Percentiles rank a stretch among this genome's conserved stretches.
Conservation (phyloP, 2,329 filamentous ascomycete genomes). For the Keithomyces neogunnii region DNA sequence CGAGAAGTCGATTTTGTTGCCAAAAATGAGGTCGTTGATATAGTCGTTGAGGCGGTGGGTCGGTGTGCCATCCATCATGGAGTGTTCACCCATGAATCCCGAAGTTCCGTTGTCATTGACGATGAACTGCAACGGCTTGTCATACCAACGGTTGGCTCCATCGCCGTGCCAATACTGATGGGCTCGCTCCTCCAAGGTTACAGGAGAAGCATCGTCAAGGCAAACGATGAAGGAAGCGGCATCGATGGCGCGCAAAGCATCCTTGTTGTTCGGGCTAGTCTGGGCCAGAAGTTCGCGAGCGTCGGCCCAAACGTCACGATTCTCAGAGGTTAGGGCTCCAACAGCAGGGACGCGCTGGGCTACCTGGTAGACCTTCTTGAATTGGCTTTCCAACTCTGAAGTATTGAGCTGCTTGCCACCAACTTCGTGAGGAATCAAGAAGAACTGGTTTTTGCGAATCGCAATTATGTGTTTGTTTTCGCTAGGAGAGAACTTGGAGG, state of each 20-base stretch:
- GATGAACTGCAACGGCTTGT: slow-evolving; percentile 98
- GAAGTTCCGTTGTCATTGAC: slow-evolving; percentile 96
- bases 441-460: slow-evolving; percentile 95
- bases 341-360: slow-evolving; percentile 65
- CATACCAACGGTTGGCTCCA: slow-evolving; percentile 90
- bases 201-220: slow-evolving; percentile 81
- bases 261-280: slow-evolving; percentile 70
- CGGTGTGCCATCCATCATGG: slow-evolving; percentile 99
- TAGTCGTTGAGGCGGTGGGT: slow-evolving; percentile 97
- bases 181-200: slow-evolving; percentile 91
- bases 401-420: slow-evolving; percentile 80
- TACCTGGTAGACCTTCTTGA: slow-evolving; percentile 72
- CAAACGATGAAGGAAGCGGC: slow-evolving; percentile 86
- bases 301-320: slow-evolving; percentile 88
- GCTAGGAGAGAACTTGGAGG: slow-evolving; percentile 66
- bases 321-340: slow-evolving; percentile 80
- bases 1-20: slow-evolving; percentile 87
- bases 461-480: slow-evolving; percentile 83
- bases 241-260: slow-evolving; percentile 73
- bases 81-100: slow-evolving; percentile 97
- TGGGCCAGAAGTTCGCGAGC: slow-evolving; percentile 68
- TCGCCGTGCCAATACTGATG: slow-evolving; percentile 98
- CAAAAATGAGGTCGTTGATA: slow-evolving; percentile 83
- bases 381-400: slow-evolving; percentile 83
- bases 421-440: slow-evolving; percentile 78